Conservation (phyloP, 116 monocot genomes). For the Zostera marina region DNA sequence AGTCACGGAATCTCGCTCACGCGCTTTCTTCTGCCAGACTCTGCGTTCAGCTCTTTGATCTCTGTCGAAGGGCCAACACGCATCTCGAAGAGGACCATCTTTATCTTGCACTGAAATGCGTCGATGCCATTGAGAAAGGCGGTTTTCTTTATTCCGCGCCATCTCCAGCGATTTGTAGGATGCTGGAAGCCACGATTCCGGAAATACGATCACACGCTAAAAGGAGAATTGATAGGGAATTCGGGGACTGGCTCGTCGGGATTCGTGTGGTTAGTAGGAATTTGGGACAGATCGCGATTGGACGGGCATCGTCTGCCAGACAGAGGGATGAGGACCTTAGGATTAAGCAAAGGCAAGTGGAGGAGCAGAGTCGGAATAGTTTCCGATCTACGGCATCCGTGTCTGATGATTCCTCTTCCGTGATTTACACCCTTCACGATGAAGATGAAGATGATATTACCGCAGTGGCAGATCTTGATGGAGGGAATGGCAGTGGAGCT, state of each 20-base stretch:
- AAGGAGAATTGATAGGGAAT: conserved; percentile 51
- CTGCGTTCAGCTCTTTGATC: conserved; percentile 37
- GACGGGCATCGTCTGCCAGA: conserved; percentile 69
- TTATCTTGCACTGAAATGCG: conserved; percentile 61
- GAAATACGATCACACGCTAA: conserved; percentile 61
- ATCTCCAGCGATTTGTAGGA: conserved; percentile 54
- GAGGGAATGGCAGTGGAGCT: neutral
- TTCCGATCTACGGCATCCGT: neutral
- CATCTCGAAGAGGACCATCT: conserved; percentile 37
- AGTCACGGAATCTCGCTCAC: conserved; percentile 40
- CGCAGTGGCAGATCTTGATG: conserved; percentile 3
- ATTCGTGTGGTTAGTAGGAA: conserved; percentile 73
- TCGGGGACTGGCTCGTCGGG: conserved; percentile 91
- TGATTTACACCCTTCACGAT: conserved; percentile 31
- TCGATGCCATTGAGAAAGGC: conserved; percentile 59
- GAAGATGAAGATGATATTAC: conserved; percentile 46
- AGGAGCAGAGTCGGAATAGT: conserved; percentile 42
- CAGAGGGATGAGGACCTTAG: conserved; percentile 92
- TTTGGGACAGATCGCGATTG: conserved; percentile 88
- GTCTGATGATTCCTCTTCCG: conserved; percentile 7
- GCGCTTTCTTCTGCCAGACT: conserved; percentile 31
- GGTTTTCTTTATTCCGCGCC: conserved; percentile 30
- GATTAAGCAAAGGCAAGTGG: conserved; percentile 51
- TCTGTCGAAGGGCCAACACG: conserved; percentile 42
- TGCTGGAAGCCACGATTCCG: conserved; percentile 64